Percentiles rank a stretch among this genome's conserved stretches.
Conservation (phyloP, 441 rosid species). For the Adansonia rubrostipa region DNA sequence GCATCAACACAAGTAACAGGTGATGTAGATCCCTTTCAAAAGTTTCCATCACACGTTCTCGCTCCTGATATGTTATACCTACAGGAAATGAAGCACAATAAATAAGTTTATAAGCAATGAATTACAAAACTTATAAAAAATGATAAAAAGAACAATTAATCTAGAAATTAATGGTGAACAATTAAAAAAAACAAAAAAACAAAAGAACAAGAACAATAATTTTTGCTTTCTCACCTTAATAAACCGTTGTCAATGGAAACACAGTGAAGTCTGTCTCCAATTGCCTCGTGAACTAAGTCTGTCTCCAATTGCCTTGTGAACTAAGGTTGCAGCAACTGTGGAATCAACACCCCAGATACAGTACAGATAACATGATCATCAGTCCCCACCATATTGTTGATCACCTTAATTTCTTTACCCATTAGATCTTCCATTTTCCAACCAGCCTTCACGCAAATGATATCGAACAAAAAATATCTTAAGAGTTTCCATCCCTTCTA, state of each 20-base stretch:
- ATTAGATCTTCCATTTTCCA: conserved; percentile 91
- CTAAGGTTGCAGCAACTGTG: conserved; percentile 93
- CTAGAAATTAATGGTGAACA: too few species aligned
- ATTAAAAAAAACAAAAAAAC: too few species aligned
- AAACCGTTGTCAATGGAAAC: conserved; percentile 91
- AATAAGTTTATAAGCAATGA: background rate
- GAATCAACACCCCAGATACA: conserved; percentile 89
- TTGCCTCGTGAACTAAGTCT: too few species aligned
- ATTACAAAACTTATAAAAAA: background rate
- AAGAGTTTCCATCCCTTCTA: conserved; percentile 88
- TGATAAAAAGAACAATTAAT: background rate
- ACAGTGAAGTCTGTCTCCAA: conserved; percentile 88
- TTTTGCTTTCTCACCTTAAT: conserved; percentile 57
- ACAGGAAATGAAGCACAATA: conserved; percentile 11
- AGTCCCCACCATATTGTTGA: conserved; percentile 61
- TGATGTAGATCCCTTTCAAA: conserved; percentile 79
- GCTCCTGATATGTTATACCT: conserved; percentile 70
- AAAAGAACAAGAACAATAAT: background rate
- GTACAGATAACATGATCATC: conserved; percentile 92
- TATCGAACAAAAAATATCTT: conserved; percentile 65
- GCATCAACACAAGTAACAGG: conserved; percentile 92
- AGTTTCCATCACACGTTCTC: conserved; percentile 87
- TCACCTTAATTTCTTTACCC: conserved; percentile 82
- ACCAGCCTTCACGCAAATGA: conserved; percentile 71
- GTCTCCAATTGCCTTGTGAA: conserved; percentile 96